Conservation (phyloP, 306 rosid species). For the Lathyrus sativus region DNA sequence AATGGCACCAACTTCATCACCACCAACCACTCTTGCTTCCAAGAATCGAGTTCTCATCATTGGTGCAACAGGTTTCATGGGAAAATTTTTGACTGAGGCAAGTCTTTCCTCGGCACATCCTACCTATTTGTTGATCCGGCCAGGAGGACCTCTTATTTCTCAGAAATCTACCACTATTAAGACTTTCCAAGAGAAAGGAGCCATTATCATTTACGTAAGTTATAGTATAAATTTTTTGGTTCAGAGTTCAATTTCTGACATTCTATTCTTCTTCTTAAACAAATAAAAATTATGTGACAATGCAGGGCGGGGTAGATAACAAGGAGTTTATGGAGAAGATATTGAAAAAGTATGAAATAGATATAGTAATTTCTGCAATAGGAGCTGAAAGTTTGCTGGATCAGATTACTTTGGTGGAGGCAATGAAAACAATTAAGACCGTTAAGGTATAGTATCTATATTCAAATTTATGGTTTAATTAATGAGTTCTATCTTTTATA, state of each 20-base stretch:
- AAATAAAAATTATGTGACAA: no score
- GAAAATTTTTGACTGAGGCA: conserved; percentile 62
- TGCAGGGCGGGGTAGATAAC: conserved; percentile 61
- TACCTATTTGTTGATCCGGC: conserved; percentile 57
- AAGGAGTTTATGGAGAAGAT: conserved; percentile 52
- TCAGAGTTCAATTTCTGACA: no score
- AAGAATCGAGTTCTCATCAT: conserved; percentile 46
- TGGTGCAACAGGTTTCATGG: conserved; percentile 80
- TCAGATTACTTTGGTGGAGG: conserved; percentile 60
- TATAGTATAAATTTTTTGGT: not conserved
- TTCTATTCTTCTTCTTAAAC: no score
- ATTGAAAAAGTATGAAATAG: conserved; percentile 62
- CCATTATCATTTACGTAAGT: conserved; percentile 50
- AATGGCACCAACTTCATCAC: conserved; percentile 47
- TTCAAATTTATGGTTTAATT: not conserved
- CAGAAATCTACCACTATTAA: conserved; percentile 43
- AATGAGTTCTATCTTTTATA: not conserved
- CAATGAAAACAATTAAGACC: conserved; percentile 55
- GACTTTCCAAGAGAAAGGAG: conserved; percentile 62
- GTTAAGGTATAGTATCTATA: conserved; percentile 46
- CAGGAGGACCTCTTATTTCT: conserved; percentile 31
- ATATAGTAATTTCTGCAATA: conserved; percentile 59
- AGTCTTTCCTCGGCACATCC: conserved; percentile 44
- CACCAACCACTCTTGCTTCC: conserved; percentile 24
- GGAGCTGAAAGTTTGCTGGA: conserved; percentile 55